Evolutionary conservation across 768 basidiomycete genomes (phyloP), one percentile per base, ranked within the genome.

Genomic region (Suillus discolor): DNA sequence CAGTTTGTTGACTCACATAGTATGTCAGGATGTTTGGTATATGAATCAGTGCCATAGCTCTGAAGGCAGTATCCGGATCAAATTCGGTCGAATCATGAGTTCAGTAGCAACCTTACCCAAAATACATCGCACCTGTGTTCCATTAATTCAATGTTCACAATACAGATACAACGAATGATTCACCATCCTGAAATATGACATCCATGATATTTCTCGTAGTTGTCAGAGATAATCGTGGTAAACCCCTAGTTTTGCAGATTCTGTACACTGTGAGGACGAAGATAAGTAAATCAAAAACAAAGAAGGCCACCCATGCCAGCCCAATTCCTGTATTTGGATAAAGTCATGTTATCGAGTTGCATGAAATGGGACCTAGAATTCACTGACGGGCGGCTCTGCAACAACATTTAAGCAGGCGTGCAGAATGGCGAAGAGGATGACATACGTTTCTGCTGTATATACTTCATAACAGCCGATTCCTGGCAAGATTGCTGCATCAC

Each of bases 41-140:
- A 69, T 84, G 85, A 16, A 81, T 82, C 3, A 82, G 62, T 1
- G 80, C 84, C 83, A 87, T 87, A 42, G 83, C 78, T 8, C 87
- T 87, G 20, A 55, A 86, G 28, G 28, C 31, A 31, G 31, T 31
- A 38, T 57, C 13, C n/a, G 16, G 31, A 62, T 6, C 36, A n/a
- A 20, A 28, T 28, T 31, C 41, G 41, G 42, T 41, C 7, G 12
- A 42, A 36, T 63, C 18, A 44, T 20, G 5, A 66, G 34, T 66
- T 49, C 65, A 23, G 49, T 57, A 25, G 34, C n/a, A 45, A 47
- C 6, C 65, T 68, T 7, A 31, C 34, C 7, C 44, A 1, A 47
- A 55, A 12, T 23, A 25, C 18, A 62, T 53, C 12, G 28, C 23
- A 20, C 13, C 53, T 54, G 18, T 1, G 8, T 31, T 18, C 28